Evolutionary conservation across 805 yeast genomes (phyloP).

Genomic region (Teunomyces gatunensis): DNA sequence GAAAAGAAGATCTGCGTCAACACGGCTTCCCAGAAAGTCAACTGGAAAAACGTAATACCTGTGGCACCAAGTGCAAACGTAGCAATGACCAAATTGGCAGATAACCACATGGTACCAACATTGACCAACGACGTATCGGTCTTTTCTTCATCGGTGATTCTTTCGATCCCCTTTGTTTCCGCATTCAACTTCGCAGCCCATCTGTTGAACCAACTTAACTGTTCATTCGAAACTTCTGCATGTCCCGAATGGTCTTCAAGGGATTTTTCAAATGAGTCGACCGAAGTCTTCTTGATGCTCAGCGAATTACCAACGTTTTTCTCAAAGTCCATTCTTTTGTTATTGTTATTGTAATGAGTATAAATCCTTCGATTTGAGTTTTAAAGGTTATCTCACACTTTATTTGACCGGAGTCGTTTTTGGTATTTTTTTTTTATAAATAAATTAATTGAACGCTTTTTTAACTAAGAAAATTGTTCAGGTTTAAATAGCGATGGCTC

Average conservation of each 20-base stretch:
- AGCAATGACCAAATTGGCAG: constrained; percentile 86
- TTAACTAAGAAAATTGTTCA: background rate
- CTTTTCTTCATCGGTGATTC: constrained; percentile 76
- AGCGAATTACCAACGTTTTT: constrained; percentile 5
- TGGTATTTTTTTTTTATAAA: background rate
- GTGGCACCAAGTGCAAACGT: constrained; percentile 73
- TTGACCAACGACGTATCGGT: constrained; percentile 61
- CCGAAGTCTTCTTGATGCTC: constrained; percentile 18
- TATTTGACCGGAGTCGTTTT: background rate
- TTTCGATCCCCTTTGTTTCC: constrained; percentile 71
- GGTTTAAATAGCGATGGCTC: constrained; percentile 1
- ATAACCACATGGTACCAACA: constrained; percentile 87
- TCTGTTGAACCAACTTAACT: constrained; percentile 27
- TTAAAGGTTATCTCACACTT: constrained; percentile 7
- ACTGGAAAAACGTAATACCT: constrained; percentile 56
- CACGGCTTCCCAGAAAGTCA: constrained; percentile 72
- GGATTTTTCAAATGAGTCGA: constrained; percentile 25
- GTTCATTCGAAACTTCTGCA: constrained; percentile 24
- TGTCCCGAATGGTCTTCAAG: constrained; percentile 21
- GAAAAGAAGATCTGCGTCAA: constrained; percentile 70
- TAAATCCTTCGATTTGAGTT: background rate
- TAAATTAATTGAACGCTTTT: background rate
- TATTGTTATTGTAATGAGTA: background rate
- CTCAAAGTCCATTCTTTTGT: constrained; percentile 2
- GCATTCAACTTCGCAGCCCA: constrained; percentile 38